Evolutionary conservation across 345 rosid species (phyloP), one percentile per base, ranked within the genome.

Genomic region (Sonneratia caseolaris): DNA sequence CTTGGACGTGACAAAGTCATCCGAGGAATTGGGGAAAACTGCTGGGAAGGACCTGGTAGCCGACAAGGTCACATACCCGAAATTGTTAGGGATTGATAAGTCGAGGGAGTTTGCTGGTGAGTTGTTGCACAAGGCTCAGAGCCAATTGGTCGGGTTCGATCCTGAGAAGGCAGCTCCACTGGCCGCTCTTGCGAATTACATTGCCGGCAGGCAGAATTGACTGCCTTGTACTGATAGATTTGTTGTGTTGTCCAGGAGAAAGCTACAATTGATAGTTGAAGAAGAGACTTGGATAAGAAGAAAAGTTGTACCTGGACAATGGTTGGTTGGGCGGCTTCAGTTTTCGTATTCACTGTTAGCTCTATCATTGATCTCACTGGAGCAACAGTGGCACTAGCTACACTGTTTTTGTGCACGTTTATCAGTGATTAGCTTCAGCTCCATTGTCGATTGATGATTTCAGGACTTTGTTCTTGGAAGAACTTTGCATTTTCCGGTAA

Each of bases 41-140:
- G 99, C 97, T 0, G 98, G 99, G 24, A 95, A 95, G 79, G 99
- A 95, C 71, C 77, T 95, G 84, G 82, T 88, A 66, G 97, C 98
- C 0, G 96, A 90, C 77, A 92, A 92, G 56, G 72, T 75, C 13
- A 95, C 97, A 0, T 95, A 90, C 71, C 98, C 99, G 0, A 95
- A 89, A 79, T 77, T 92, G n/a, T 62, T 95, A 82, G 99, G 99
- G 51, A 73, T 95, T 24, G 92, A 92, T 76, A 82, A 85, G 72
- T 88, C 99, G 0, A 82, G 79, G 80, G 86, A 87, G 16, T 88
- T 95, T 19, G 97, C 98, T 0, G 82, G 77, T 57, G 83, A 86
- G 68, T 81, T 95, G 91, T 86, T 78, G 64, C 73, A 72, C 69
- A 94, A 92, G n/a, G 97, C 99, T 38, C 72, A 79, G 48, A 82